Base-by-base conservation (phyloP, 495 filamentous ascomycete species). In the Evernia prunastri region DNA sequence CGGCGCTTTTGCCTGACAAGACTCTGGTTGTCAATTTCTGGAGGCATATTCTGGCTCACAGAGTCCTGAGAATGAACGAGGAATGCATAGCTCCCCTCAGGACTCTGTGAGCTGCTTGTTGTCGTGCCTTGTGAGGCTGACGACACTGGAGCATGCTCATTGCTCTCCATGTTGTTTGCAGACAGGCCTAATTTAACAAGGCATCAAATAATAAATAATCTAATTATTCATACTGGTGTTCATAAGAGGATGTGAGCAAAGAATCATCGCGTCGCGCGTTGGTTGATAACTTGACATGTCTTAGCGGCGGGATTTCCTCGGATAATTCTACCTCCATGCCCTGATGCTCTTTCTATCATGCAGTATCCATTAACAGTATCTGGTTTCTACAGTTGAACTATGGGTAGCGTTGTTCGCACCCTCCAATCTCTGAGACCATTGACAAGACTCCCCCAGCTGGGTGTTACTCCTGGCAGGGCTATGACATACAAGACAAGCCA, bases 51-150 rank as follows among this genome's bases (percentile, higher is more conserved):
- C 63, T 83, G 76, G 3, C 81, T 84, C 31, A 89, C 70, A 36
- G 84, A 87, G 47, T 84, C 81, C 67, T 87, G 84, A 12, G 86
- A 88, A 71, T 89, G 86, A 11, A 87, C 83, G 18, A 88, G 76
- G 70, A 89, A 90, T 59, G 86, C 85, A 72, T 83, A 86, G 57
- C 74, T 80, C 53, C 49, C 58, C 43, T 59, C 51, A 20, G 56
- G 35, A 29, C 54, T n/a, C 9, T 54, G 54, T 27, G 51, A 58
- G 37, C 63, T 65, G 54, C 20, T 18, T 36, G 45, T 58, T 37
- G 53, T 58, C 25, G 35, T 54, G 23, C 62, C 42, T 20, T 61
- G 51, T 27, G 58, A 60, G 35, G 59, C 56, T 45, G 51, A 57
- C 31, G 49, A 45, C n/a, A 29, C 18, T n/a, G 58, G 23, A 54